Conservation (phyloP, 805 yeast species). For the Candida ulmi region DNA sequence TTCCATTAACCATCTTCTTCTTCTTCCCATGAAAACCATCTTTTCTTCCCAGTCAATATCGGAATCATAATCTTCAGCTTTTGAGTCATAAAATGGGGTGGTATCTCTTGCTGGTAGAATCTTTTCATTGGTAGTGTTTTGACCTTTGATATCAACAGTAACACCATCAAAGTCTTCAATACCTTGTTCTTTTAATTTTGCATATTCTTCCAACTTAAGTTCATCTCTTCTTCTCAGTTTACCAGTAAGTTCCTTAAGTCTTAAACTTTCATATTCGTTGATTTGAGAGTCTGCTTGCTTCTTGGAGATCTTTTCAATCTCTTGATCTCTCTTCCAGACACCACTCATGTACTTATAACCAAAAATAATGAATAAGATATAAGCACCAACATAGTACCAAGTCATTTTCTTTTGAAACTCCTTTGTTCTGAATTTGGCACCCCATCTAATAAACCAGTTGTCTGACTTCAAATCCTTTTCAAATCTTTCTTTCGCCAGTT, state of each 20-base stretch:
- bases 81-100: conserved; percentile 66
- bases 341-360: conserved; percentile 65
- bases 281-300: conserved; percentile 28
- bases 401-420: conserved; percentile 60
- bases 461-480: conserved; percentile 30
- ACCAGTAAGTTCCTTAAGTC: conserved; percentile 56
- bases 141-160: conserved; percentile 24
- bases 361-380: conserved; percentile 47
- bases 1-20: conserved; percentile 75
- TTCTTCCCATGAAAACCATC: conserved; percentile 41
- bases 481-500: conserved; percentile 25
- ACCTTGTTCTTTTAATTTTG: conserved; percentile 39
- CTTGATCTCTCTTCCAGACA: conserved; percentile 58
- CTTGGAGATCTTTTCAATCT: conserved; percentile 37
- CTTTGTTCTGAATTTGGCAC: conserved; percentile 47
- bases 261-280: conserved; percentile 59
- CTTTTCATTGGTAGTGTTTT: conserved; percentile 27
- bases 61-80: conserved; percentile 77
- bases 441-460: conserved; percentile 40
- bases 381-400: conserved; percentile 55
- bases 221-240: conserved; percentile 60
- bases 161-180: conserved; percentile 26
- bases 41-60: conserved; percentile 59
- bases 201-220: conserved; percentile 54
- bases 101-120: conserved; percentile 76